These are phyloP conservation scores for Ophiosphaerella herpotricha DNA, from an alignment of 2,329 filamentous ascomycete genomes.

Conservation along the genomic window DNA sequence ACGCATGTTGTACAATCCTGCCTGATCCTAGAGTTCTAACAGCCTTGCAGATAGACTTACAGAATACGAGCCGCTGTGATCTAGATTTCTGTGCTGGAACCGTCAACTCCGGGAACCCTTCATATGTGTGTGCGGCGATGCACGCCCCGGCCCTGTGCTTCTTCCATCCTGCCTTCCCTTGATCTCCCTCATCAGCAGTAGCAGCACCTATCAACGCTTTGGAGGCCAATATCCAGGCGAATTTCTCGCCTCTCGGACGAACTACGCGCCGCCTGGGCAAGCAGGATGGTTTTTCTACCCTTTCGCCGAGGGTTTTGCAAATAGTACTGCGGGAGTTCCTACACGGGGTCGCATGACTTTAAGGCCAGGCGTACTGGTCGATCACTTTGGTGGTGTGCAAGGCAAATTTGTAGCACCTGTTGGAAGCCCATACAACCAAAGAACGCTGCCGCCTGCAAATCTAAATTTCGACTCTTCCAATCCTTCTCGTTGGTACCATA, in stretches of 20 bases:
- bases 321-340: constrained; percentile 40
- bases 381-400: constrained; percentile 55
- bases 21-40: not conserved
- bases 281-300: constrained; percentile 47
- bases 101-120: not conserved
- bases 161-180: constrained; percentile 43
- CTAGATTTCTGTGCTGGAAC: constrained; percentile 15
- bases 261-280: not conserved
- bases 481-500: constrained; percentile 45
- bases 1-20: not conserved
- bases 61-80: not conserved
- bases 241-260: constrained; percentile 45
- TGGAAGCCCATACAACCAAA: constrained; percentile 54
- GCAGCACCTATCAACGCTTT: constrained; percentile 45
- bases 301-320: constrained; percentile 49
- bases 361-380: constrained; percentile 49
- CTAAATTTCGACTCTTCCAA: constrained; percentile 44
- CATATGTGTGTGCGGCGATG: constrained; percentile 17
- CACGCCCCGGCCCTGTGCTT: constrained; percentile 43
- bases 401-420: constrained; percentile 52
- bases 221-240: constrained; percentile 48
- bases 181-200: constrained; percentile 33
- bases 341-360: constrained; percentile 52
- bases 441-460: constrained; percentile 54
- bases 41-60: not conserved